Evolutionary conservation across 176 grass and related monocot genomes (phyloP).

Genomic region (Oropetium thomaeum): DNA sequence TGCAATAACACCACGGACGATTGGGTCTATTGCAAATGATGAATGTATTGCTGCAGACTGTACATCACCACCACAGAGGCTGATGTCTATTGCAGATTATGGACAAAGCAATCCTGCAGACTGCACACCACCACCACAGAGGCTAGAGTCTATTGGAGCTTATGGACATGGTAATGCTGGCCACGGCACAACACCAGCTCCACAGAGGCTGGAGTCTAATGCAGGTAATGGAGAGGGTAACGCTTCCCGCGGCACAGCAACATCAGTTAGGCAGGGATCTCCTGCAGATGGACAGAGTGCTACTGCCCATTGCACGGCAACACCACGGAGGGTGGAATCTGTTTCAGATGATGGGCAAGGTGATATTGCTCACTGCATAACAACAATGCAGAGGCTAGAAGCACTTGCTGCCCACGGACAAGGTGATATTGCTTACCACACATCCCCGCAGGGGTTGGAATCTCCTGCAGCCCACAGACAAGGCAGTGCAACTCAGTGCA

Average conservation of each 20-base stretch:
- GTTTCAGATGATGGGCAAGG: background rate
- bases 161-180: background rate
- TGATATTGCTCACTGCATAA: background rate
- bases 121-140: background rate
- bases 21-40: background rate
- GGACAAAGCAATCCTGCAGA: background rate
- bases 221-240: background rate
- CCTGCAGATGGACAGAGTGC: background rate
- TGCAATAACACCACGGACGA: background rate
- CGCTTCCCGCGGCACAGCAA: background rate
- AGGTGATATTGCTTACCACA: too few species aligned
- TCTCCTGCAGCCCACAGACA: slow-evolving; percentile 5
- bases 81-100: slow-evolving; percentile 10
- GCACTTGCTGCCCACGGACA: slow-evolving; percentile 2
- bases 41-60: background rate
- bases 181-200: background rate
- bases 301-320: background rate
- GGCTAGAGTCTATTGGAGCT: slow-evolving; percentile 4
- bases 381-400: background rate
- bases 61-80: background rate
- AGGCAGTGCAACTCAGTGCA: background rate
- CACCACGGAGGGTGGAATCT: background rate
- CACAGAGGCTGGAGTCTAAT: background rate
- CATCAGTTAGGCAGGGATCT: background rate
- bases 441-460: background rate